Conservation (phyloP, 768 basidiomycete genomes). For the Tephrocybe sp. region DNA sequence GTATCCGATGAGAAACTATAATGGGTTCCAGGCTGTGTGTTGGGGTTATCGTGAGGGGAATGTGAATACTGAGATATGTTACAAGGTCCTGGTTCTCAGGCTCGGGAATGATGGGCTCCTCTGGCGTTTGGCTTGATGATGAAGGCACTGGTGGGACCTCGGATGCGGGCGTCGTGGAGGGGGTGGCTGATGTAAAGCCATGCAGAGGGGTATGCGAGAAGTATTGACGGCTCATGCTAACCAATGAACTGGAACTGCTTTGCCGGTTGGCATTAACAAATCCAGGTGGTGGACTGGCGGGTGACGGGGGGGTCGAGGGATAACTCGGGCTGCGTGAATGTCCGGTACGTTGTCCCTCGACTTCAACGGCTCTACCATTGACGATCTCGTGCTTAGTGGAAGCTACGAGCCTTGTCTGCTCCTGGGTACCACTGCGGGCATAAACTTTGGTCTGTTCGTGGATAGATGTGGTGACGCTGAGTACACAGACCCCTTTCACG, state of each 20-base stretch:
- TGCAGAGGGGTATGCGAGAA: slow-evolving; percentile 2
- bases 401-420: slow-evolving; percentile 58
- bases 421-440: slow-evolving; percentile 52
- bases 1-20: slow-evolving; percentile 70
- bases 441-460: slow-evolving; percentile 72
- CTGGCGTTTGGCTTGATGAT: not conserved
- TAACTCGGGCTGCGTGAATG: slow-evolving; percentile 9
- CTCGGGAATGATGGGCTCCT: not conserved
- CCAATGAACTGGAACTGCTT: slow-evolving; percentile 10
- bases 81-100: slow-evolving; percentile 43
- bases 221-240: slow-evolving; percentile 4
- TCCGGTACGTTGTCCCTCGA: slow-evolving; percentile 24
- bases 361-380: slow-evolving; percentile 51
- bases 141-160: not conserved
- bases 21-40: slow-evolving; percentile 78
- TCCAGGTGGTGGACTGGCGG: slow-evolving; percentile 8
- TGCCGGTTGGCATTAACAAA: not conserved
- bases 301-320: slow-evolving; percentile 12
- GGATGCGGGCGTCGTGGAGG: not conserved
- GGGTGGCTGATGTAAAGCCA: slow-evolving; percentile 1
- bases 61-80: slow-evolving; percentile 54
- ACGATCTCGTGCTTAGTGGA: slow-evolving; percentile 67
- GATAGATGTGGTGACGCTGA: slow-evolving; percentile 62
- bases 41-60: slow-evolving; percentile 64
- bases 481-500: slow-evolving; percentile 76